Conservation (phyloP, 2,329 filamentous ascomycete genomes). For the Myriosclerotinia scirpicola region DNA sequence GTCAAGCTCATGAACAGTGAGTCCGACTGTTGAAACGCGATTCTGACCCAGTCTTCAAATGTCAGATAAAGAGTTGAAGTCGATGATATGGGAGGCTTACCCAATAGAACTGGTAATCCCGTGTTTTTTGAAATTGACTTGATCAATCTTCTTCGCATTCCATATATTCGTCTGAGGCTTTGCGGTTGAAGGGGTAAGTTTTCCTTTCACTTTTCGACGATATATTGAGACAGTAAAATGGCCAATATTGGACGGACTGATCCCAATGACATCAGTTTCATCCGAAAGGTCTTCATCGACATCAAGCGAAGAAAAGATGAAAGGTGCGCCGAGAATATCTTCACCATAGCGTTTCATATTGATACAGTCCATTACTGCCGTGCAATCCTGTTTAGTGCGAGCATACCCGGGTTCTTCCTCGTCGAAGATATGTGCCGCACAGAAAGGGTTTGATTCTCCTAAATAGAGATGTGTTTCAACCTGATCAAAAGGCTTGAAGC, state of each 20-base stretch:
- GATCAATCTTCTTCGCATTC: conserved; percentile 15
- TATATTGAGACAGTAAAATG: not conserved
- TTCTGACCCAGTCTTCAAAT: not conserved
- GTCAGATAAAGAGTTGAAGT: not conserved
- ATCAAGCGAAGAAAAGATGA: not conserved
- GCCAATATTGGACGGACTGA: not conserved
- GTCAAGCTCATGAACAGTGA: not conserved
- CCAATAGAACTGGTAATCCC: conserved; percentile 13
- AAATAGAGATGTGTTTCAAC: not conserved
- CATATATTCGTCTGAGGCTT: not conserved
- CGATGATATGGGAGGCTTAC: not conserved
- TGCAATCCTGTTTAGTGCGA: not conserved
- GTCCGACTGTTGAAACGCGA: not conserved
- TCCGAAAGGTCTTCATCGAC: not conserved
- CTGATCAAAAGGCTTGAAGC: not conserved
- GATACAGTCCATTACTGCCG: not conserved
- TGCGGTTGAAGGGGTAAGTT: too few relatives aligned
- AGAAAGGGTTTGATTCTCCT: not conserved
- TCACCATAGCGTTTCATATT: not conserved
- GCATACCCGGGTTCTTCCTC: not conserved
- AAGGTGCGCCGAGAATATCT: not conserved
- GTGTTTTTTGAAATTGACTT: conserved; percentile 23
- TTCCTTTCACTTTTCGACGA: not conserved
- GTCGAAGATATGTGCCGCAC: accelerated
- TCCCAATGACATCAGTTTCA: not conserved